Evolutionary conservation across 2,329 filamentous ascomycete genomes (phyloP), one percentile per base, ranked within the genome.

Genomic region (Calonectria multiphialidica): DNA sequence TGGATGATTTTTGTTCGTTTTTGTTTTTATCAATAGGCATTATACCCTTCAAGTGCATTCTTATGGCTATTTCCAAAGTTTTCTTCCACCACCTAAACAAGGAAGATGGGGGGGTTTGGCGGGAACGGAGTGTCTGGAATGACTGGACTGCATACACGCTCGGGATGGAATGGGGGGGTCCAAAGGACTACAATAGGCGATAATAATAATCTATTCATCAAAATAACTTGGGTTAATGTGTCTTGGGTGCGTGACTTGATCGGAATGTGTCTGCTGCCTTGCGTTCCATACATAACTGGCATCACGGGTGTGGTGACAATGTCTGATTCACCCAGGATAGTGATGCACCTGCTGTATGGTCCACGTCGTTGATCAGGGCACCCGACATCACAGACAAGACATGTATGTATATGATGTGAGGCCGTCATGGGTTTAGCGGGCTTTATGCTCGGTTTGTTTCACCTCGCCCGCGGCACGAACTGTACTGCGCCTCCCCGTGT

Each of bases 31-130:
- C 77, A 80, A 80, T 78, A 80, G 78, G 78, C 78, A 80, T 80
- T 80, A 80, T 80, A 80, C 78, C 78, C 78, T 79, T 72, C 73
- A 61, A 80, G 78, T 78, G 77, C 75, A 79, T 76, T 73, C 66
- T 69, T 71, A 76, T 72, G 70, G 61, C 69, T 71, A 71, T 70
- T 69, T 40, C 50, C 42, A 59, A 62, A 25, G 62, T 53, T 33
- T 59, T 35, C 33, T 45, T 25, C 25, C 65, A 40, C 28, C 12
- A 30, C 37, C 16, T 49, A 21, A 23, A 35, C 49, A 42, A n/a
- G 21, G 15, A 42, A 28, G 35, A 62, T 15, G 33, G 21, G 23
- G 47, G 45, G 45, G 50, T 21, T 66, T 16, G 57, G 50, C 37
- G 30, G 49, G 44, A 53, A 47, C 16, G 40, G 62, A 59, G 61